phyloP scores from a whole-genome alignment of 441 rosid genomes.

The Pelargonium australe region DNA sequence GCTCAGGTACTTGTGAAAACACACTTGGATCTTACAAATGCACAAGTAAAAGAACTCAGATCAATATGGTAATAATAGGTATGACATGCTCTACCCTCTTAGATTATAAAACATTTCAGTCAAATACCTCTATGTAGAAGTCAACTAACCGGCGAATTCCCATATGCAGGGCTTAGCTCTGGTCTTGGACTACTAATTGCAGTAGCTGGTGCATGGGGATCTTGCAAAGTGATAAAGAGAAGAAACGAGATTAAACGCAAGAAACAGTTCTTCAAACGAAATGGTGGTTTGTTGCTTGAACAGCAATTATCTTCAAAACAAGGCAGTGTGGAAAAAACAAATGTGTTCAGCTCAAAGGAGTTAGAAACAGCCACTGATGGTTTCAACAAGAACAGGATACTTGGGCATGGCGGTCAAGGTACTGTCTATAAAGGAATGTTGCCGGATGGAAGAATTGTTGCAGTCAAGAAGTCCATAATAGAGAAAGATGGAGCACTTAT shows the following conservation, averaged over 20 bases:
- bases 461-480: background rate
- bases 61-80: background rate
- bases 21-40: background rate
- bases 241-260: background rate
- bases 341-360: background rate
- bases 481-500: background rate
- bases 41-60: background rate
- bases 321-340: background rate
- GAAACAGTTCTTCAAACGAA: background rate
- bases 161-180: background rate
- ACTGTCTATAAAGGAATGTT: slow-evolving; percentile 1
- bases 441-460: background rate
- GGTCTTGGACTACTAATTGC: background rate
- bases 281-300: background rate
- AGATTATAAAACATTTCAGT: too few species aligned
- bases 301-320: background rate
- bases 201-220: background rate
- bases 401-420: background rate
- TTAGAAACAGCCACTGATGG: background rate
- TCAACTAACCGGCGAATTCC: background rate
- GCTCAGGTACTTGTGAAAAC: background rate
- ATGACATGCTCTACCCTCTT: background rate
- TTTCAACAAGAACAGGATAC: background rate
- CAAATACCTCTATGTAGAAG: background rate
- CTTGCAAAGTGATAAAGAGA: background rate